phyloP scores from a whole-genome alignment of 352 stramenopile genomes.

The Pythium aristosporum region DNA sequence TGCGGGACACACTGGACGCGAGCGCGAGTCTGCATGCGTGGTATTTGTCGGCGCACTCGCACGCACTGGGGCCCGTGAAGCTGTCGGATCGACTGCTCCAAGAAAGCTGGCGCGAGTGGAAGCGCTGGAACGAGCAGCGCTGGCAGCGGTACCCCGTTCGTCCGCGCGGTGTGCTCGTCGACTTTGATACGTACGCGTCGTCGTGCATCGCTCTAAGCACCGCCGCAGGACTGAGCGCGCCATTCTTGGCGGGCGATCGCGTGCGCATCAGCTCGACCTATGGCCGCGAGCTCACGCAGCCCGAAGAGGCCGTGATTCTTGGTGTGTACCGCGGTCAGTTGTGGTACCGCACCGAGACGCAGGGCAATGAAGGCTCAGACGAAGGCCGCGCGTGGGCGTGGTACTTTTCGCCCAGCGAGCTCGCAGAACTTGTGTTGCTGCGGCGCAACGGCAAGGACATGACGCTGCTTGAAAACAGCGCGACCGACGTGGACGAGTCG shows the following conservation, averaged over 20 bases:
- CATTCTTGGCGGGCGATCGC: conserved; percentile 92
- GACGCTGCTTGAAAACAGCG: conserved; percentile 80
- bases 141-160: conserved; percentile 81
- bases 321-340: conserved; percentile 91
- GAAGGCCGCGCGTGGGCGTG: conserved; percentile 93
- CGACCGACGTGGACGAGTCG: conserved; percentile 58
- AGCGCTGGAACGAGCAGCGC: conserved; percentile 80
- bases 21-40: conserved; percentile 88
- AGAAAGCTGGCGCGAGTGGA: conserved; percentile 83
- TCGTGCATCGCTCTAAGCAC: conserved; percentile 90
- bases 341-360: conserved; percentile 95
- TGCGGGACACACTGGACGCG: conserved; percentile 88
- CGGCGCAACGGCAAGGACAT: conserved; percentile 84
- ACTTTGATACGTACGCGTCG: conserved; percentile 91
- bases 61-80: conserved; percentile 24
- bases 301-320: conserved; percentile 96
- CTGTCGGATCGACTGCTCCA: conserved; percentile 59
- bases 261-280: conserved; percentile 93
- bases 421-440: conserved; percentile 80
- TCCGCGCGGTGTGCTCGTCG: conserved; percentile 88
- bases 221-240: conserved; percentile 81
- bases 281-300: conserved; percentile 93
- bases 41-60: conserved; percentile 55
- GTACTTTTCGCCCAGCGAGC: conserved; percentile 94
- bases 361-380: conserved; percentile 94